phyloP scores from a whole-genome alignment of 2,329 filamentous ascomycete species.

The Aaosphaeria arxii region DNA sequence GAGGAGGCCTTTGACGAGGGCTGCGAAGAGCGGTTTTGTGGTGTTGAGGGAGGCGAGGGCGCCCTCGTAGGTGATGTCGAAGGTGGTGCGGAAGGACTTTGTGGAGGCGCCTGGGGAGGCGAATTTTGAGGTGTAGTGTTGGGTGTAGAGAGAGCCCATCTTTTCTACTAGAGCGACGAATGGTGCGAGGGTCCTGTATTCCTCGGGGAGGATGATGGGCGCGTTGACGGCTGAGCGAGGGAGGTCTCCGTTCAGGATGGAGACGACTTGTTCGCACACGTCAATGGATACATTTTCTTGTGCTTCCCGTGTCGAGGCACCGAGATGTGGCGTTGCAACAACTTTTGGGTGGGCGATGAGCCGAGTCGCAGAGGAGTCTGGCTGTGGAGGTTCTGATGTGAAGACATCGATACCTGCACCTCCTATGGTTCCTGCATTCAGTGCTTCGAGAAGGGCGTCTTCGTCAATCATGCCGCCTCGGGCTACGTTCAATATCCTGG shows the following conservation, averaged over 20 bases:
- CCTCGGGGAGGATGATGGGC: conserved; percentile 75
- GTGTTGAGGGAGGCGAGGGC: conserved; percentile 69
- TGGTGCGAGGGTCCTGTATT: conserved; percentile 74
- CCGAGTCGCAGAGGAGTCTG: conserved; percentile 57
- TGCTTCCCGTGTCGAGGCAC: conserved; percentile 76
- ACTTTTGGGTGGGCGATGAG: conserved; percentile 69
- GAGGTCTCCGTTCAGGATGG: conserved; percentile 69
- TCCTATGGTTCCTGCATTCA: conserved; percentile 69
- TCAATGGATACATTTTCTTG: conserved; percentile 83
- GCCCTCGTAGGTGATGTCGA: conserved; percentile 76
- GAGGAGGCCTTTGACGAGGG: conserved; percentile 73
- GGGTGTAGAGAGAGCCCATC: conserved; percentile 76
- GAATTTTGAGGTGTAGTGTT: conserved; percentile 58
- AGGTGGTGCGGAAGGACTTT: conserved; percentile 59
- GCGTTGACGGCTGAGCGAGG: conserved; percentile 78
- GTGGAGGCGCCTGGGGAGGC: conserved; percentile 13
- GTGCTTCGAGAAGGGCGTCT: conserved; percentile 64
- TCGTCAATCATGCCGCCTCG: conserved; percentile 80
- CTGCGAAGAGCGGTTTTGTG: conserved; percentile 75
- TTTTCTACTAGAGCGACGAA: conserved; percentile 75
- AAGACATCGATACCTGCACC: conserved; percentile 80
- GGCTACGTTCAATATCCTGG: conserved; percentile 75
- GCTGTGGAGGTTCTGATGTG: conserved; percentile 67
- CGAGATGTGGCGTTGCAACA: conserved; percentile 75
- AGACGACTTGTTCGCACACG: conserved; percentile 75